Percentiles rank a stretch among this genome's conserved stretches.
These are phyloP conservation scores for Canna indica DNA, from an alignment of 176 grass and related monocot genomes.

Conservation along the genomic window DNA sequence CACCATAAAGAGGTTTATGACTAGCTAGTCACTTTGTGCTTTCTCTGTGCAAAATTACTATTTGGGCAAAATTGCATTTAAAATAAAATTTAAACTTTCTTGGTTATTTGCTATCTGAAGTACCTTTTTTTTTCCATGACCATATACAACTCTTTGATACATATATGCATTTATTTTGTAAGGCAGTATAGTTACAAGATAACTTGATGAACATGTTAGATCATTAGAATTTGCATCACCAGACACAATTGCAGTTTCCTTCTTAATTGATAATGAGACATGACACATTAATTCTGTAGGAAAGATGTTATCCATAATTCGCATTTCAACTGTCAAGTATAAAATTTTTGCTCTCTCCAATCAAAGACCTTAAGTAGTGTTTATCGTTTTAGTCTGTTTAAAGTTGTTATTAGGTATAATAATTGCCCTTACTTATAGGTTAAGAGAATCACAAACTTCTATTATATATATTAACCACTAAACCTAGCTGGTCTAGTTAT, in stretches of 20 bases:
- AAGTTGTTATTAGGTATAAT: no score
- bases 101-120: not conserved
- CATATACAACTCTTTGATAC: no score
- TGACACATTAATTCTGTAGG: not conserved
- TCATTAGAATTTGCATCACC: not conserved
- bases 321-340: not conserved
- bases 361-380: not conserved
- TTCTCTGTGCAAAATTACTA: not conserved
- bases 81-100: not conserved
- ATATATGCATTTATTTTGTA: no score
- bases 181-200: no score
- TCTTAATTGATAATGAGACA: not conserved
- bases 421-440: no score
- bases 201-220: no score
- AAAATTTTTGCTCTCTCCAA: not conserved
- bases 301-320: not conserved
- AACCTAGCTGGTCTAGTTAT: not conserved
- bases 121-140: not conserved
- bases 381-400: no score
- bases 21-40: not conserved
- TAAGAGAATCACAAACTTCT: no score
- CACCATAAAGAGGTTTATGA: not conserved
- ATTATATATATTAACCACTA: not conserved
- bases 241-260: not conserved
- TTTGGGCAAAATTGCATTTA: not conserved